Conservation (phyloP, 768 basidiomycete genomes). For the Trametes cinnabarina region DNA sequence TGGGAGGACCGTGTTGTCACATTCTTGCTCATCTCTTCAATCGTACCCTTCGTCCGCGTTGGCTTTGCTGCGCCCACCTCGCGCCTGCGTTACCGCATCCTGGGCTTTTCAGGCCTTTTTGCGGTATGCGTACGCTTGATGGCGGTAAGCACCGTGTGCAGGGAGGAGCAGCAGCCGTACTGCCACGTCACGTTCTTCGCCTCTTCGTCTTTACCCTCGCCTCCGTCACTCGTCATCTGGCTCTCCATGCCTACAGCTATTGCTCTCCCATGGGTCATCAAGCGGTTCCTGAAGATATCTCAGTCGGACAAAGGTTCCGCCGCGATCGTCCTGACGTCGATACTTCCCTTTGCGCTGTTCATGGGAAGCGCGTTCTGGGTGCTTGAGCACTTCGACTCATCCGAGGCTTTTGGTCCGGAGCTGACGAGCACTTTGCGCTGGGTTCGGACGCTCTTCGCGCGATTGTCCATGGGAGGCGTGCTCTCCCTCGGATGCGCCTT, state of each 20-base stretch:
- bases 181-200: constrained; percentile 90
- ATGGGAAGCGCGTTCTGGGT: constrained; percentile 71
- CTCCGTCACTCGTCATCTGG: constrained; percentile 57
- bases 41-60: constrained; percentile 56
- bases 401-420: constrained; percentile 41
- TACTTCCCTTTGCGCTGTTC: constrained; percentile 57
- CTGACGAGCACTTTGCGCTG: constrained; percentile 47
- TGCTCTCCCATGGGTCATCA: constrained; percentile 55
- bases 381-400: constrained; percentile 74
- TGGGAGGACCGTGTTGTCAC: constrained; percentile 90
- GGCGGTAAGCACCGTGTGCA: constrained; percentile 79
- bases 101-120: constrained; percentile 67
- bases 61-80: constrained; percentile 67
- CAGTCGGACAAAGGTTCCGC: constrained; percentile 76
- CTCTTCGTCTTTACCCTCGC: constrained; percentile 63
- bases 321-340: constrained; percentile 54
- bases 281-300: constrained; percentile 59
- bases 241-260: constrained; percentile 57
- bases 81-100: constrained; percentile 70
- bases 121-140: constrained; percentile 72
- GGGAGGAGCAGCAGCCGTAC: constrained; percentile 91
- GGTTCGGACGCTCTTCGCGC: constrained; percentile 59
- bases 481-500: constrained; percentile 53
- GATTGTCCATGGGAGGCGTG: constrained; percentile 50
- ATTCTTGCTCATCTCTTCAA: constrained; percentile 67